Conservation (phyloP, 495 filamentous ascomycete species). For the Podospora sp. region DNA sequence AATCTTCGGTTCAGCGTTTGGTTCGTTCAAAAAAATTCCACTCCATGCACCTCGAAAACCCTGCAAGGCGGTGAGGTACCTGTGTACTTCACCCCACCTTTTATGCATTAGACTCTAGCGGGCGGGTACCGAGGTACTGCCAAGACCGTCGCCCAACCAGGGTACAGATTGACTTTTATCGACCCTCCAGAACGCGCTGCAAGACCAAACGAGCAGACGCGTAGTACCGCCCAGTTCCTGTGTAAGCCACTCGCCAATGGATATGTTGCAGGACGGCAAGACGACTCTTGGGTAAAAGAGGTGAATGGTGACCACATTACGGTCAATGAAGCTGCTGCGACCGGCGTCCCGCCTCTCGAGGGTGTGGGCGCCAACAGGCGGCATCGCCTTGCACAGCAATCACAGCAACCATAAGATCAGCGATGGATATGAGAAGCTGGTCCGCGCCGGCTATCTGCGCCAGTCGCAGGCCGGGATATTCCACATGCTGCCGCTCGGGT, state of each 20-base stretch:
- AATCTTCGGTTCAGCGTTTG: background rate
- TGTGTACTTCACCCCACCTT: background rate
- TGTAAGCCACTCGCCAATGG: background rate
- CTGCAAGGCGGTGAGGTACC: background rate
- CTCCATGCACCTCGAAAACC: background rate
- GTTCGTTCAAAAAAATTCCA: background rate
- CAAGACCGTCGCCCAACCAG: background rate
- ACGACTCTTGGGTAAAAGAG: background rate
- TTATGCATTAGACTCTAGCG: background rate
- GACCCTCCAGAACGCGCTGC: background rate
- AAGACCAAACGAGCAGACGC: background rate
- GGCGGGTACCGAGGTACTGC: background rate
- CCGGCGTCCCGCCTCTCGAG: conserved; percentile 59
- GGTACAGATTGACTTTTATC: background rate
- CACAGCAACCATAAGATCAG: conserved; percentile 44
- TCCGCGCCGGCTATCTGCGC: conserved; percentile 78
- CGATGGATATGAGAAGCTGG: conserved; percentile 73
- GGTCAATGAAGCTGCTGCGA: conserved; percentile 27
- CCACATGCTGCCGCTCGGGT: conserved; percentile 88
- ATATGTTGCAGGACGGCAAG: background rate
- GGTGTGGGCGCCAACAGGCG: conserved; percentile 77
- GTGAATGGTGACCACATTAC: background rate
- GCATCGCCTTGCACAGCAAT: conserved; percentile 53
- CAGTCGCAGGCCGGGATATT: conserved; percentile 91
- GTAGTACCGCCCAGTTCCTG: background rate